Conservation (phyloP, 2,329 filamentous ascomycete genomes). For the Alternaria sp. region DNA sequence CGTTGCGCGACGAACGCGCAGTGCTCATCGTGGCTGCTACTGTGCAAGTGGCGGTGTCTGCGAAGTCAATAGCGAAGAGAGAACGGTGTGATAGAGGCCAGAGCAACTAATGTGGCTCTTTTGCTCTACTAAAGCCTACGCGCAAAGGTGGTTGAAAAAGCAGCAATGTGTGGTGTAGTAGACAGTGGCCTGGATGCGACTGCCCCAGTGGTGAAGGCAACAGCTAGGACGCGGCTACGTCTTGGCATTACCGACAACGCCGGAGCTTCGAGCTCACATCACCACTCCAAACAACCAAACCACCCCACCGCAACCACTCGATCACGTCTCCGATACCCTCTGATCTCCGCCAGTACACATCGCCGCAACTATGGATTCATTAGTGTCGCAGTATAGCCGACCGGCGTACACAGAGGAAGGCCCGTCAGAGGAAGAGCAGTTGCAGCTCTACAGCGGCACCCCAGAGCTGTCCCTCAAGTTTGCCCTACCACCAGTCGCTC, state of each 20-base stretch:
- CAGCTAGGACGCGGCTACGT: conserved; percentile 20
- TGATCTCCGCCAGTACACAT: conserved; percentile 16
- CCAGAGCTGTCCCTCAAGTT: conserved; percentile 90
- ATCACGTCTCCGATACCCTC: conserved; percentile 13
- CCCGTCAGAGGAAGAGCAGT: conserved; percentile 76
- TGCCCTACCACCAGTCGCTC: conserved; percentile 89
- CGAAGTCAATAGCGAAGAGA: background rate
- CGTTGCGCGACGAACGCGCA: background rate
- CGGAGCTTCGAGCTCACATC: conserved; percentile 26
- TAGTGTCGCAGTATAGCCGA: conserved; percentile 91
- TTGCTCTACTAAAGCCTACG: background rate
- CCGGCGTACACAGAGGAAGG: conserved; percentile 78
- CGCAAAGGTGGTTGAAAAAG: background rate
- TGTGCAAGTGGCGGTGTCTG: background rate
- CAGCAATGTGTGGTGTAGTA: background rate
- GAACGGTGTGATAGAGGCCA: background rate
- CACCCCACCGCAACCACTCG: conserved; percentile 21
- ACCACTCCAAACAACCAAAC: conserved; percentile 30
- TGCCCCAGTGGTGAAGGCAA: conserved; percentile 13
- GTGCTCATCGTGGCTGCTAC: background rate
- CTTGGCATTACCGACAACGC: conserved; percentile 24
- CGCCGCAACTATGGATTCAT: conserved; percentile 76
- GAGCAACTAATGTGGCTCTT: background rate
- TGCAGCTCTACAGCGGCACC: conserved; percentile 71
- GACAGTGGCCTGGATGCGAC: background rate